Evolutionary conservation across 257 asterid species (phyloP).

Genomic region (Przewalskia tangutica): DNA sequence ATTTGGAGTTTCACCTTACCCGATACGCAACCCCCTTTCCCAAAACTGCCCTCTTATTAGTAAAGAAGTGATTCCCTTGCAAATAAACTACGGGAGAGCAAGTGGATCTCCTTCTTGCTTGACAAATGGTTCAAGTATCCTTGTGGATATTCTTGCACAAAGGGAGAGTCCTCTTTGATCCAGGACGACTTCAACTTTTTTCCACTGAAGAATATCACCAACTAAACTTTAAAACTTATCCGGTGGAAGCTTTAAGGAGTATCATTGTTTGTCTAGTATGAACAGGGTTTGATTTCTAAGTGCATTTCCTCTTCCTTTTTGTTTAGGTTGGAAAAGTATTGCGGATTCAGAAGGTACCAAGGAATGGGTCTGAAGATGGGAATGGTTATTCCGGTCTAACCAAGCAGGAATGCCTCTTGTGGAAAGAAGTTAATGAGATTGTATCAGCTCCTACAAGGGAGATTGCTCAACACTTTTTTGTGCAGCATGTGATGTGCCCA

Average conservation of each 20-base stretch:
- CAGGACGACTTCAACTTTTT: not conserved
- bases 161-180: not conserved
- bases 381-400: conserved; percentile 45
- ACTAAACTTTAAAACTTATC: not conserved
- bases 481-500: conserved; percentile 67
- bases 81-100: not conserved
- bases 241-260: not conserved
- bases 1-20: not conserved
- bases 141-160: not conserved
- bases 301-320: conserved; percentile 3
- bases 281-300: not conserved
- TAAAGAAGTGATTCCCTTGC: not conserved
- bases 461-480: conserved; percentile 57
- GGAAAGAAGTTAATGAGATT: conserved; percentile 56
- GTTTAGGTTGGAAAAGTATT: conserved; percentile 71
- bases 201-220: not conserved
- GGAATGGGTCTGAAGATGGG: conserved; percentile 32
- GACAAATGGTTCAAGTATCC: not conserved
- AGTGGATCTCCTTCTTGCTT: not conserved
- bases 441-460: conserved; percentile 68
- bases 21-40: not conserved
- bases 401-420: conserved; percentile 45
- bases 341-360: conserved; percentile 62
- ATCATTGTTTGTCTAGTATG: not conserved
- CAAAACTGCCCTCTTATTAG: not conserved